Evolutionary conservation across 768 basidiomycete species (phyloP), one percentile per base, ranked within the genome.

Genomic region (Tylopilus felleus): DNA sequence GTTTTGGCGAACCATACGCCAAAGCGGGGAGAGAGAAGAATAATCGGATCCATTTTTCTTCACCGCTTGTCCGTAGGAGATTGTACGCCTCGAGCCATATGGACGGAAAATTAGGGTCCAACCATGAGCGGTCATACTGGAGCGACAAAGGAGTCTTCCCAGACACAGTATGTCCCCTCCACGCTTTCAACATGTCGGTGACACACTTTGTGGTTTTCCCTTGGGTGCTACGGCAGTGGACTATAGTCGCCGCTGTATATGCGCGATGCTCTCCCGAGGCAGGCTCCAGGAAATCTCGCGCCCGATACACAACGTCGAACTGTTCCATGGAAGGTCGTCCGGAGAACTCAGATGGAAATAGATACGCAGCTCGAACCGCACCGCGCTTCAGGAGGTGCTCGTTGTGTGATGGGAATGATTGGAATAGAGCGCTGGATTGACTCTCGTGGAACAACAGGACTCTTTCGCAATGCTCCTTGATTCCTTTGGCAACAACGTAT

Each of bases 21-120:
- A 74, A 64, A 2, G 71, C 63, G 5, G 71, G 59, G 6, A 75
- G 57, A 5, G 66, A 61, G 44, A 76, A 76, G 12, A 64, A 45
- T 10, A 75, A 22, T 17, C 55, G 61, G 16, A 28, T 62, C 50
- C 57, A 59, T 40, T 65, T 53, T 12, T 21, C 8, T 21, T 49
- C 53, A 1, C 49, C 16, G 25, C 41, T 27, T 14, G 10, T n/a
- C 40, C 66, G 67, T 22, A 65, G 65, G 8, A 62, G 43, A n/a
- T 69, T 47, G 41, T 73, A 75, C 1, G 62, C 42, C 14, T 63
- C 49, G 31, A 74, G 51, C 63, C 71, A 75, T 5, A 59, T 51
- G 0, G 52, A 44, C 0, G 59, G 39, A 8, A 72, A 57, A 28
- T 52, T 8, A 0, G 58, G 64, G 0, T 28, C 8, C 40, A 76